phyloP scores from a whole-genome alignment of 108 stramenopile species.

The Phaeodactylum tricornutum region DNA sequence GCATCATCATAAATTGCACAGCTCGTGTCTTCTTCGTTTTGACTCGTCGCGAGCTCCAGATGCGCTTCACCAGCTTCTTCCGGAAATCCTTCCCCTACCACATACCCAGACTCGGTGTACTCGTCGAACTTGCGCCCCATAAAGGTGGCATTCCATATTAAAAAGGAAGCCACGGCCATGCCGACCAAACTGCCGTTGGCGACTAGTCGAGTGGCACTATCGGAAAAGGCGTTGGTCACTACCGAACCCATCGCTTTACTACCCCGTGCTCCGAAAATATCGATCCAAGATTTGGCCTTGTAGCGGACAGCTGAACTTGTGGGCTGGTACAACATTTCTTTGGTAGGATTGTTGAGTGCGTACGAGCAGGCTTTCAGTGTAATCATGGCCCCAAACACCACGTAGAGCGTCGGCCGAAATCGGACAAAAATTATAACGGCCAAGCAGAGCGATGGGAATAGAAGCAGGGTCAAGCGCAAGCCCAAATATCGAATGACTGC shows the following conservation, averaged over 20 bases:
- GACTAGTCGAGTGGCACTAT: conserved; percentile 63
- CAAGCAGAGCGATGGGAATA: conserved; percentile 87
- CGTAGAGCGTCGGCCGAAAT: conserved; percentile 70
- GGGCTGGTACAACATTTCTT: conserved; percentile 95
- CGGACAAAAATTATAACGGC: conserved; percentile 79
- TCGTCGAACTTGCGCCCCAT: conserved; percentile 92
- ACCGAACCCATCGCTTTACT: conserved; percentile 91
- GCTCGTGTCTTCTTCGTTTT: conserved; percentile 68
- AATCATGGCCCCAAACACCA: conserved; percentile 95
- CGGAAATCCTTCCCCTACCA: conserved; percentile 74
- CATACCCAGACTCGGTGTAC: conserved; percentile 81
- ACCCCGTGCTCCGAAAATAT: conserved; percentile 94
- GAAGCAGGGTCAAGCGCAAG: conserved; percentile 77
- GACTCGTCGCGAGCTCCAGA: conserved; percentile 57
- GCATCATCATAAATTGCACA: conserved; percentile 79
- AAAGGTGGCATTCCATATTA: conserved; percentile 90
- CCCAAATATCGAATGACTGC: conserved; percentile 93
- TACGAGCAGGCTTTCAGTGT: conserved; percentile 92
- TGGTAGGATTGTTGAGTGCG: conserved; percentile 95
- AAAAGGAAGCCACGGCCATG: conserved; percentile 78
- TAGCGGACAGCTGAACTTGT: conserved; percentile 90
- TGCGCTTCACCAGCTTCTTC: conserved; percentile 25
- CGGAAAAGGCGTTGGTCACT: conserved; percentile 90
- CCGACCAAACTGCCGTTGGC: conserved; percentile 86
- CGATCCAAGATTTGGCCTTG: conserved; percentile 98